Percentiles rank a stretch among this genome's conserved stretches.
Evolutionary conservation across 2,329 filamentous ascomycete species (phyloP).

Genomic region (Ophiostoma tasmaniense): DNA sequence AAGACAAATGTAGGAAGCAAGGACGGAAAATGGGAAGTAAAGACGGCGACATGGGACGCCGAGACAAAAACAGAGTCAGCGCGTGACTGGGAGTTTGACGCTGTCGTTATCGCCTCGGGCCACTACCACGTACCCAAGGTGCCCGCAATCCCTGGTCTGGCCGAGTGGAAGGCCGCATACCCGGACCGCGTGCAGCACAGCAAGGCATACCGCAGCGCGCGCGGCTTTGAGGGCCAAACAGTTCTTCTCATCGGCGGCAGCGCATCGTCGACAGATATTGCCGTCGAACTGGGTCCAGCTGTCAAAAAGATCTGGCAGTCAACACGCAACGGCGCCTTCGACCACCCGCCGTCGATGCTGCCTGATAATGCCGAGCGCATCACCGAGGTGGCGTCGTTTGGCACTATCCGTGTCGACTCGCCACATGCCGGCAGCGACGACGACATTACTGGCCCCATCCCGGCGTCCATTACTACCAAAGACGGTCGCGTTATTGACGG

Average conservation of each 20-base stretch:
- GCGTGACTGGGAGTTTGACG: constrained; percentile 43
- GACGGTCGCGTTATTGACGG: constrained; percentile 44
- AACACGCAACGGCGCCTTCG: constrained; percentile 52
- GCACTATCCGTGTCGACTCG: constrained; percentile 18
- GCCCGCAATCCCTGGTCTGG: constrained; percentile 51
- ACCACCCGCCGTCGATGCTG: constrained; percentile 45
- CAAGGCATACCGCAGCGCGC: constrained; percentile 61
- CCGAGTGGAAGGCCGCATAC: constrained; percentile 46
- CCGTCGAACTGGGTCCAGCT: constrained; percentile 30
- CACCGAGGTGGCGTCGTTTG: constrained; percentile 41
- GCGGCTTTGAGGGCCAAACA: constrained; percentile 15
- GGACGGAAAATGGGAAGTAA: background rate
- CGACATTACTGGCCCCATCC: constrained; percentile 33
- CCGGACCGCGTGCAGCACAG: constrained; percentile 54
- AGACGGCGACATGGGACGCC: constrained; percentile 11
- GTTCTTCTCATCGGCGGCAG: constrained; percentile 47
- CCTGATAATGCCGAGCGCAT: constrained; percentile 46
- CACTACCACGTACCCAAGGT: constrained; percentile 58
- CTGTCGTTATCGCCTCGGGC: constrained; percentile 56
- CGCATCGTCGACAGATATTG: constrained; percentile 36
- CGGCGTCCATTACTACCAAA: constrained; percentile 42
- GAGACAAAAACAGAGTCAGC: background rate
- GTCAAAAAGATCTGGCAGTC: constrained; percentile 39
- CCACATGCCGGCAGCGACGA: constrained; percentile 9
- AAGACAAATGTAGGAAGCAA: constrained; percentile 31